Base-by-base conservation (phyloP, 495 filamentous ascomycete genomes). In the Aspergillus diversus region DNA sequence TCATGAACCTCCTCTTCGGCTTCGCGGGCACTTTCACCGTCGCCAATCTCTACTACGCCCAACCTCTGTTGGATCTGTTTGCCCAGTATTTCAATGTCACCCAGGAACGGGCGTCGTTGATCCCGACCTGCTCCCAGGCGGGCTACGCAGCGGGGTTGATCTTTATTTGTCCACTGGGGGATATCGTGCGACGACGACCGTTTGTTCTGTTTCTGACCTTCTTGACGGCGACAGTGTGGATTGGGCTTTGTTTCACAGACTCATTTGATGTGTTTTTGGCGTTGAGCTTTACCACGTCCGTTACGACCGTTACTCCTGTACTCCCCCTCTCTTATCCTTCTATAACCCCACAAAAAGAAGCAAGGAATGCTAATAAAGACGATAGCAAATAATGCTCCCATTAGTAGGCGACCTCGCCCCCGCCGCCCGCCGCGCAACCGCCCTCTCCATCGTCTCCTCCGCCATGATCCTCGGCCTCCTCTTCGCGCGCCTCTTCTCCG, bases 331-430 rank as follows among this genome's bases (percentile, higher is more conserved):
- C 21, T 27, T 27, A 27, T 27, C 21, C 21, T 1, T 27, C 21
- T 27, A 27, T 27, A 27, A 27, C 21, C 21, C 21, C 21, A 27
- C 21, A 27, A 27, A 27, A 27, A 2, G 2, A 27, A 27, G 21
- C 1, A 27, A n/a, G 5, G 8, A 17, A 33, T 39, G 46, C 47
- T 55, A 7, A 46, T 39, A 5, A 33, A 13, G 39, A 2, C 21
- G 27, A 39, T 15, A 71, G 74, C 91, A 95, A 75, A 81, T 92
- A 54, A 89, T 94, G 89, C 87, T 96, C 16, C 92, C 92, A 0
- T 77, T 96, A 0, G 90, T 93, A 5, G 91, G 91, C 21, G 90
- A 94, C 69, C 87, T 94, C 32, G 90, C 90, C 0, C 91, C 92
- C 0, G 80, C 85, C 4, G 73, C 86, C 31, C 85, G 87, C 34